Percentiles rank a stretch among this genome's conserved stretches.
Conservation (phyloP, 2,329 filamentous ascomycete genomes). For the Colletotrichum sp. region DNA sequence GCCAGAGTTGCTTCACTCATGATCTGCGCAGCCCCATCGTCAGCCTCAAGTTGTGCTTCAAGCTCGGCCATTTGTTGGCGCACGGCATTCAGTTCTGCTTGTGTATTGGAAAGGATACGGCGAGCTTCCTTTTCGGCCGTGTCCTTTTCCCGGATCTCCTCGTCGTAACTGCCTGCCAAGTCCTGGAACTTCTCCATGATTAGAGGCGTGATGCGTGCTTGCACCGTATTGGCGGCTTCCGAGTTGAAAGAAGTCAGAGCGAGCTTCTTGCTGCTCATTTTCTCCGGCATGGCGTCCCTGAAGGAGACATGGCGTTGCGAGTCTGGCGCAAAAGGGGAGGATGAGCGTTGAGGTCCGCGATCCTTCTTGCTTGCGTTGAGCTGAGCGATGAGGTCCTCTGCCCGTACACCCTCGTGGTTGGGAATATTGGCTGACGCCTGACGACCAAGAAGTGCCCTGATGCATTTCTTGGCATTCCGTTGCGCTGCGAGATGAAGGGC, state of each 20-base stretch:
- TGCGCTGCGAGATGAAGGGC: constrained; percentile 78
- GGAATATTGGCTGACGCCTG: constrained; percentile 83
- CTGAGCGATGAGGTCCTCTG: constrained; percentile 82
- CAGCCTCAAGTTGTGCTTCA: constrained; percentile 59
- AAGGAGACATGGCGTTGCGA: constrained; percentile 62
- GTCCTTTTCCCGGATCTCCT: constrained; percentile 77
- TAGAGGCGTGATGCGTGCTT: constrained; percentile 71
- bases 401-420: constrained; percentile 82
- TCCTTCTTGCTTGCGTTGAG: constrained; percentile 73
- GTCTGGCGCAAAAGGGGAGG: constrained; percentile 71
- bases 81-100: constrained; percentile 68
- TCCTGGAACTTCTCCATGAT: constrained; percentile 76
- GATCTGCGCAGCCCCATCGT: constrained; percentile 56
- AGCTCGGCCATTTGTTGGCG: constrained; percentile 65
- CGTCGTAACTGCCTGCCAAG: constrained; percentile 73
- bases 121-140: constrained; percentile 71
- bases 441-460: constrained; percentile 78
- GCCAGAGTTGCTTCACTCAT: constrained; percentile 55
- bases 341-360: constrained; percentile 74
- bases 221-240: constrained; percentile 71
- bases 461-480: constrained; percentile 86
- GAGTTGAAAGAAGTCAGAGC: constrained; percentile 54
- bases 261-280: constrained; percentile 42
- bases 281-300: constrained; percentile 52
- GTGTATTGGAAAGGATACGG: constrained; percentile 68